Evolutionary conservation across 441 rosid genomes (phyloP), one percentile per base, ranked within the genome.

Genomic region (Populus trichocarpa): DNA sequence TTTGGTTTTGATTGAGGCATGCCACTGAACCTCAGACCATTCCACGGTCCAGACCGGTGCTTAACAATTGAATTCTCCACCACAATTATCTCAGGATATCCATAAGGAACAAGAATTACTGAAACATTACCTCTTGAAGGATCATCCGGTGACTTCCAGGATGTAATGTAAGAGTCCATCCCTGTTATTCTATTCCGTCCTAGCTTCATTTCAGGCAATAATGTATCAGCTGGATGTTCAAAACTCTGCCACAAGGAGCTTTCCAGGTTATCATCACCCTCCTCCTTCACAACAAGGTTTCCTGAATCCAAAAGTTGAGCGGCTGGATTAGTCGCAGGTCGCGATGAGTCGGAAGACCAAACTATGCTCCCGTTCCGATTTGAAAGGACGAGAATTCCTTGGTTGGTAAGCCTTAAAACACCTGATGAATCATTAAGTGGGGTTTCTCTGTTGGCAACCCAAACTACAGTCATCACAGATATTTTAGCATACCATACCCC

Each of bases 41-140:
- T 72, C 80, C 80, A 78, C 6, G 78, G 63, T 13, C 79, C 79
- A 30, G 74, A 18, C 20, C 74, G 67, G 63, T n/a, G 38, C 10
- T 14, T 20, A 2, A 33, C 10, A 7, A 16, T 32, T 22, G 68
- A 35, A 33, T 59, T 46, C 36, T 71, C 65, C 53, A 32, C 20
- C 28, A 71, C 12, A 25, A 28, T 16, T 33, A 46, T 13, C 64
- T 71, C 74, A 46, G 38, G 74, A 46, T 46, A 71, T 38, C 74
- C 74, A 46, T 2, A 59, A 26, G 74, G 63, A 71, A 25, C 65
- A 23, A 71, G 3, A 14, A 32, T 61, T 42, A 3, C 16, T 13
- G 74, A 25, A 10, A 57, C 35, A 32, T 72, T 72, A 8, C 75
- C 75, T 72, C 16, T 25, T 9, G 67, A 11, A 72, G 67, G 75